Evolutionary conservation across 768 basidiomycete species (phyloP), one percentile per base, ranked within the genome.

Genomic region (Podaxis pistillaris): DNA sequence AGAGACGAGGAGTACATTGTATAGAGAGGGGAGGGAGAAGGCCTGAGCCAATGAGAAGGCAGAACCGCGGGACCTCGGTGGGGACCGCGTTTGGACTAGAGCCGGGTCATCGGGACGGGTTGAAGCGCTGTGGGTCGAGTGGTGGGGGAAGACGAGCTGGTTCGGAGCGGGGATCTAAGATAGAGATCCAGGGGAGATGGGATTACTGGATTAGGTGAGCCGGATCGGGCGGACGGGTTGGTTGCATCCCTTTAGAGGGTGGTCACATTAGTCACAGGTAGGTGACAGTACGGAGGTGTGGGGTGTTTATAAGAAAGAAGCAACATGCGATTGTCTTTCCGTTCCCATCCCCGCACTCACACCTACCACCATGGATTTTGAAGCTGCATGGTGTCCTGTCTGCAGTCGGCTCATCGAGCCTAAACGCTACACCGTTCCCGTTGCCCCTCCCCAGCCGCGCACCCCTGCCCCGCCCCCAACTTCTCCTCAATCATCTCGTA

Each of bases 361-460:
- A 19, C 65, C 62, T 33, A 22, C 54, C 24, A 53, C 66, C 60
- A 78, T 79, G 78, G 79, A 81, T 56, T 80, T 86, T 76, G 90
- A 91, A 76, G 81, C 87, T 65, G 78, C 86, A 60, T 94, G 89
- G 88, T 93, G 91, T 82, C 89, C 89, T 55, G 85, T 84, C 69
- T 94, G 92, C 79, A 83, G 86, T 68, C 79, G 84, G 67, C 87
- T 88, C 65, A 92, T 94, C 67, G 76, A 84, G n/a, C 91, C 92
- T n/a, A 91, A 90, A 71, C 87, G 89, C 66, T 77, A 75, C 66
- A 79, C 79, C 12, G 81, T 90, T 62, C 73, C 83, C 36, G 69
- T 85, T 60, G 64, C 69, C 60, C 66, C 70, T 62, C 49, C 68
- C n/a, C 55, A 65, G 56, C 64, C 62, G 22, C 69, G 68, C 46